Base-by-base conservation (phyloP, 768 basidiomycete genomes). In the Termitomyces sp. region DNA sequence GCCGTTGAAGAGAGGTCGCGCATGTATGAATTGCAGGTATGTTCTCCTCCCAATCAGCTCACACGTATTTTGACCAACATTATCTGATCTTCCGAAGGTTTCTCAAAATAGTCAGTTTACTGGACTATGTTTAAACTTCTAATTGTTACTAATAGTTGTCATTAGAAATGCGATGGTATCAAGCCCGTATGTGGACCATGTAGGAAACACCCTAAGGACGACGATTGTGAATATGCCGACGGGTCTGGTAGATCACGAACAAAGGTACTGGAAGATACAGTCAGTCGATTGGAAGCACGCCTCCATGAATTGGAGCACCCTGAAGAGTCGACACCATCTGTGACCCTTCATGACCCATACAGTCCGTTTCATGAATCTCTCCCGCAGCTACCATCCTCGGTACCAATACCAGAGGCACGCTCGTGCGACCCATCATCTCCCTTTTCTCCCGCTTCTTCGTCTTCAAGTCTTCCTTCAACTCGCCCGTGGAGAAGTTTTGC, bases 191-290 rank as follows among this genome's bases (percentile, higher is more conserved):
- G 89, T 69, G 83, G 83, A 1, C 87, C 85, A 46, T 91, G 89
- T 73, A 70, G 74, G 29, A 74, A 78, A 8, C 81, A 84, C 31
- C 83, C 86, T 42, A 83, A 86, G 60, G 79, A 79, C 32, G 87
- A 87, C 57, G 86, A 86, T 36, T 91, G 89, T 70, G 88, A 90
- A 72, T 91, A 89, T 70, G 77, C 83, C 6, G 88, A 89, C 66
- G 85, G 83, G 5, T 80, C 80, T 37, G 81, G 81, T 47, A 81
- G 85, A 60, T 84, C 88, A 20, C 76, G 82, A 58, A 88, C 83
- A 3, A 79, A 86, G 66, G 75, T 78, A 5, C 71, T 90, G 20
- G 86, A 88, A 68, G 86, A 87, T 42, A 81, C 84, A 1, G 75
- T 89, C 29, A 73, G 78, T 0, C 76, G 82, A 36, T 73, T 89